Evolutionary conservation across 495 filamentous ascomycete species (phyloP).

Genomic region (Baudoinia panamericana): DNA sequence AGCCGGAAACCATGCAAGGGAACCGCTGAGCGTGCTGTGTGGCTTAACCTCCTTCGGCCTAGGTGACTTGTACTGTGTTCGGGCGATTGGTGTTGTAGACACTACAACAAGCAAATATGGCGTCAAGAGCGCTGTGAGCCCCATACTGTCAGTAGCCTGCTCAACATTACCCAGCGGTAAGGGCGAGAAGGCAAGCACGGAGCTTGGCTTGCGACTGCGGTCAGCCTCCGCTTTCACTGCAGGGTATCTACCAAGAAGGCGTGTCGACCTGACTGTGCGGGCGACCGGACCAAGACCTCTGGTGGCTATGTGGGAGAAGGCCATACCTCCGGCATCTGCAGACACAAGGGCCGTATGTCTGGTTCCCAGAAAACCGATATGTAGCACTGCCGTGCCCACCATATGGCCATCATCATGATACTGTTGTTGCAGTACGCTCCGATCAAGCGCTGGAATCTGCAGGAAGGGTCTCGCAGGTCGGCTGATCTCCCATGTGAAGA

Average conservation of each 20-base stretch:
- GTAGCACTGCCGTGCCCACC: conserved; percentile 59
- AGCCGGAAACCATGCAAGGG: conserved; percentile 92
- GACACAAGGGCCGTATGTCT: conserved; percentile 93
- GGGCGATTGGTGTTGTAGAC: conserved; percentile 87
- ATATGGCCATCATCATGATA: conserved; percentile 65
- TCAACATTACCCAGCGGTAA: conserved; percentile 86
- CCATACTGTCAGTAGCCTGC: conserved; percentile 73
- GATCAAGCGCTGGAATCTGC: conserved; percentile 64
- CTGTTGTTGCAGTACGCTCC: conserved; percentile 48
- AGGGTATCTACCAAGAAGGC: conserved; percentile 87
- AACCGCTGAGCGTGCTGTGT: conserved; percentile 83
- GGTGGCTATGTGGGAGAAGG: conserved; percentile 91
- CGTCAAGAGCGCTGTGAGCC: conserved; percentile 88
- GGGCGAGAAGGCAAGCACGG: conserved; percentile 81
- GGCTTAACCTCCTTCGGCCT: conserved; percentile 80
- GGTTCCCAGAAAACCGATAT: conserved; percentile 90
- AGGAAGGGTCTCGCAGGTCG: conserved; percentile 75
- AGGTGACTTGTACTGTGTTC: conserved; percentile 86
- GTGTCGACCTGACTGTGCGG: conserved; percentile 72
- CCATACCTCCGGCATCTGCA: conserved; percentile 93
- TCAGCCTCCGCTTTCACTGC: conserved; percentile 37
- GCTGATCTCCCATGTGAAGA: conserved; percentile 93
- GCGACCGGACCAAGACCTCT: conserved; percentile 76
- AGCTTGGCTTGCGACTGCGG: conserved; percentile 77
- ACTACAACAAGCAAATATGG: conserved; percentile 93